phyloP scores from a whole-genome alignment of 2,329 filamentous ascomycete genomes.

The Alternaria arborescens region DNA sequence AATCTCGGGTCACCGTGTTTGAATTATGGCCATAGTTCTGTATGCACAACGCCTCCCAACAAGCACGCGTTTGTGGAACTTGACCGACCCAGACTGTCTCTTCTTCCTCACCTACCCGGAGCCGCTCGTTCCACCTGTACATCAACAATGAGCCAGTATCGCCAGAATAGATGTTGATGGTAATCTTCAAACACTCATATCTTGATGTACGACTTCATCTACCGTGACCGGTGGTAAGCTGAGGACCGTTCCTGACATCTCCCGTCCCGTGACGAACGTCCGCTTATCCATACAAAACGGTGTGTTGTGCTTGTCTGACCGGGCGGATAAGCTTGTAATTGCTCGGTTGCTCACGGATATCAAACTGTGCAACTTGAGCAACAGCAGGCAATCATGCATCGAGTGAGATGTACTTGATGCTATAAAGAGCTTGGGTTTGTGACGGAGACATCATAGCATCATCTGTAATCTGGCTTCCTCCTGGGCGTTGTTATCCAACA shows the following conservation, averaged over 20 bases:
- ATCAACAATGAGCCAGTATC: not conserved
- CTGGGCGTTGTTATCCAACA: not conserved
- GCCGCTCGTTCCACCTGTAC: constrained; percentile 12
- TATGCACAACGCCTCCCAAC: constrained; percentile 13
- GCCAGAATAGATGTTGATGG: not conserved
- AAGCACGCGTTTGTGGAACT: constrained; percentile 32
- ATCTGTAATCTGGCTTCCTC: not conserved
- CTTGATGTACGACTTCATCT: constrained; percentile 1
- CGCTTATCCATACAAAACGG: not conserved
- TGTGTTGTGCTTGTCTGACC: constrained; percentile 1
- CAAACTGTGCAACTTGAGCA: constrained; percentile 23
- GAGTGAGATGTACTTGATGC: not conserved
- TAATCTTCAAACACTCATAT: not conserved
- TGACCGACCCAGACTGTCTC: constrained; percentile 4
- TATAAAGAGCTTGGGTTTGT: constrained; percentile 9
- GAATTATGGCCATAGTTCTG: constrained; percentile 6
- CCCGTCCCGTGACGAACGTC: not conserved
- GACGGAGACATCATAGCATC: not conserved
- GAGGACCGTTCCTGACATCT: not conserved
- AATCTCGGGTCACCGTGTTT: constrained; percentile 7
- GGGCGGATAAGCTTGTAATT: constrained; percentile 17
- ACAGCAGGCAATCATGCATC: not conserved
- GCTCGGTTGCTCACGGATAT: constrained; percentile 18
- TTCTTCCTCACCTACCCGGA: constrained; percentile 21
- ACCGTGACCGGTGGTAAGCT: not conserved